Evolutionary conservation across 768 basidiomycete species (phyloP), one percentile per base, ranked within the genome.

Genomic region (Pleurotus tuber-regium): DNA sequence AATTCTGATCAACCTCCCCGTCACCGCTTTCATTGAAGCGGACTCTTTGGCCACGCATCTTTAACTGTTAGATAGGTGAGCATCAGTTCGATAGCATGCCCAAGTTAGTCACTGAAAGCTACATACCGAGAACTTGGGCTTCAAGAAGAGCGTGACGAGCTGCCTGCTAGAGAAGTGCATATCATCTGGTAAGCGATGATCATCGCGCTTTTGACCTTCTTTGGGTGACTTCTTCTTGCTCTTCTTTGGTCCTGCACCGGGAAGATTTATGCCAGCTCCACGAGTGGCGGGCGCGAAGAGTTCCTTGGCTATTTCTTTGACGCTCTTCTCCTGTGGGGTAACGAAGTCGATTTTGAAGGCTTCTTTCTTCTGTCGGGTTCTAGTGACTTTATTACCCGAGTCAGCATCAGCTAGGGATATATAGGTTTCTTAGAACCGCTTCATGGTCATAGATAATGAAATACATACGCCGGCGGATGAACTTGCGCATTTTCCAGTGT

Each of bases 121-220:
- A 71, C 89, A 42, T 64, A 98, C 93, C 50, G 86, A 85, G 63
- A 95, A 98, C 65, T 93, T 93, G 29, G 96, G 96, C 69, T 99
- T 99, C 63, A 97, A 67, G 76, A 98, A 99, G 43, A 99, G 68
- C 5, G 93, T 87, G 16, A 99, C 82, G 10, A 99, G 77, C 59
- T 97, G 90, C 57, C 85, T 76, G 62, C 87, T 92, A 24, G 89
- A 89, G 67, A 99, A 99, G 66, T 98, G 95, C 88, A 96, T 95
- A 64, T 99, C 97, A 60, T 98, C 94, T 1, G 97, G 97, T 38
- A 98, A 72, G 6, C 83, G 78, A 58, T 91, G 86, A 43, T 87
- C 83, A 53, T 86, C 83, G 24, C 50, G 30, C 21, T 82, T 78
- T 63, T 84, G 89, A 61, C 84, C 85, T 52, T 79, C 79, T 44